Conservation (phyloP, 768 basidiomycete genomes). For the Trametes maxima region DNA sequence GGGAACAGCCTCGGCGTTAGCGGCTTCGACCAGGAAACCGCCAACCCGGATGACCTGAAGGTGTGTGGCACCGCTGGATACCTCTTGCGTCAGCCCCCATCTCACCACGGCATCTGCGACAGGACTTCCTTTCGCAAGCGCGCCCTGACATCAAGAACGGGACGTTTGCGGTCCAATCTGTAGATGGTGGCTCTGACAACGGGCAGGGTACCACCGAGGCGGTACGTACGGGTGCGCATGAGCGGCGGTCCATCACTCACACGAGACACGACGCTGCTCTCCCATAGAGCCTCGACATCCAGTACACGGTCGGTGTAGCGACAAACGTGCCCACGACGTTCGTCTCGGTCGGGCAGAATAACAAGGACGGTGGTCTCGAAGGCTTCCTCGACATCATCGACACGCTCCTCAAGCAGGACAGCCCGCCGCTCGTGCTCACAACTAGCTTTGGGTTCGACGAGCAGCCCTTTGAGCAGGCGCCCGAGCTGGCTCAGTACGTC, state of each 20-base stretch:
- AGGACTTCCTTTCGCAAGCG: conserved; percentile 31
- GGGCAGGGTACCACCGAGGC: conserved; percentile 40
- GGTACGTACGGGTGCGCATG: conserved; percentile 25
- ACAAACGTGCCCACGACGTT: conserved; percentile 37
- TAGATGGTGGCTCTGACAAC: conserved; percentile 34
- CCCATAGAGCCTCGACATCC: conserved; percentile 38
- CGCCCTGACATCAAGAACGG: conserved; percentile 30
- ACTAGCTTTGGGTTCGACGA: conserved; percentile 41
- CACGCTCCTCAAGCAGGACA: conserved; percentile 27
- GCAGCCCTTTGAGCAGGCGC: conserved; percentile 26
- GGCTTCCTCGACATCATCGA: conserved; percentile 41
- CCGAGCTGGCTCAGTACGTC: conserved; percentile 31
- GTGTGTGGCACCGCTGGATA: conserved; percentile 12
- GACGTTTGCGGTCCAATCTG: conserved; percentile 29
- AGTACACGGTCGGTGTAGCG: conserved; percentile 41
- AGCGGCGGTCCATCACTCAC: conserved; percentile 35
- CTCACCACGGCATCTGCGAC: conserved; percentile 39
- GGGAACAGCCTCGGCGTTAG: conserved; percentile 36
- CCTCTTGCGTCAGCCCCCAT: background rate
- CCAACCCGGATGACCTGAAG: conserved; percentile 33
- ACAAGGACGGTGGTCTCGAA: conserved; percentile 32
- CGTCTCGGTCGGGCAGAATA: conserved; percentile 36
- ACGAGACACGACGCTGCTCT: conserved; percentile 41
- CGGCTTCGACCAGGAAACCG: conserved; percentile 36
- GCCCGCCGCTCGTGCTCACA: conserved; percentile 37